Percentiles rank a stretch among this genome's conserved stretches.
Evolutionary conservation across 2,329 filamentous ascomycete genomes (phyloP).

Genomic region (Trichoderma sp.): DNA sequence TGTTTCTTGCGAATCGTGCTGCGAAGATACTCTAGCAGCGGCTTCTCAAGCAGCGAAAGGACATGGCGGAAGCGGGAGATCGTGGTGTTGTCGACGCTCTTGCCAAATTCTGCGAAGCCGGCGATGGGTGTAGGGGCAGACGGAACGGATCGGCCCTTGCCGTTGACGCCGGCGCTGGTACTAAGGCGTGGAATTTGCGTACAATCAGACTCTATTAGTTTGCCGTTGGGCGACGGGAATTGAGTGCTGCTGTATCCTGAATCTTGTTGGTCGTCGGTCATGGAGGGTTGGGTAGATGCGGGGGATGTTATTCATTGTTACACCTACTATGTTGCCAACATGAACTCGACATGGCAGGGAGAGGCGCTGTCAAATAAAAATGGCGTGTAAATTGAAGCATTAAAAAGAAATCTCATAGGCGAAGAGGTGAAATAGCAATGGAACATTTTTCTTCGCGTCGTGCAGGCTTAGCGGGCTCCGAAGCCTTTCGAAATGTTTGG

Average conservation of each 20-base stretch:
- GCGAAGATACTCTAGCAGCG: neutral
- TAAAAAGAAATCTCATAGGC: rapidly evolving
- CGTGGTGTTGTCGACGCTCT: neutral
- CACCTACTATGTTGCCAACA: too few species aligned
- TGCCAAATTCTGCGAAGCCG: neutral
- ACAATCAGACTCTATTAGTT: neutral
- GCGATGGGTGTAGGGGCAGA: neutral
- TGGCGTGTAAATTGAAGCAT: neutral
- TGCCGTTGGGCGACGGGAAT: neutral
- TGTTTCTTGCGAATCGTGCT: neutral
- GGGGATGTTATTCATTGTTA: neutral
- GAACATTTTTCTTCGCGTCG: neutral
- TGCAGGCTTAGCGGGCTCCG: too few species aligned
- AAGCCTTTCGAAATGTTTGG: neutral
- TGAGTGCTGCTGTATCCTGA: neutral
- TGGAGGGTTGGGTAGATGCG: rapidly evolving
- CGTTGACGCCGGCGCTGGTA: too few species aligned
- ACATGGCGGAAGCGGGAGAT: neutral
- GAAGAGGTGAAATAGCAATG: neutral
- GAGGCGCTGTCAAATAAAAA: neutral
- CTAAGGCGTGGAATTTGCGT: neutral
- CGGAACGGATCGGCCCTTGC: neutral
- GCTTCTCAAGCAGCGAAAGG: neutral
- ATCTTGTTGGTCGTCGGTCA: neutral
- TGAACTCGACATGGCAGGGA: neutral